These are phyloP conservation scores for Hemerocallis citrina DNA, from an alignment of 106 monocot species.

Conservation along the genomic window DNA sequence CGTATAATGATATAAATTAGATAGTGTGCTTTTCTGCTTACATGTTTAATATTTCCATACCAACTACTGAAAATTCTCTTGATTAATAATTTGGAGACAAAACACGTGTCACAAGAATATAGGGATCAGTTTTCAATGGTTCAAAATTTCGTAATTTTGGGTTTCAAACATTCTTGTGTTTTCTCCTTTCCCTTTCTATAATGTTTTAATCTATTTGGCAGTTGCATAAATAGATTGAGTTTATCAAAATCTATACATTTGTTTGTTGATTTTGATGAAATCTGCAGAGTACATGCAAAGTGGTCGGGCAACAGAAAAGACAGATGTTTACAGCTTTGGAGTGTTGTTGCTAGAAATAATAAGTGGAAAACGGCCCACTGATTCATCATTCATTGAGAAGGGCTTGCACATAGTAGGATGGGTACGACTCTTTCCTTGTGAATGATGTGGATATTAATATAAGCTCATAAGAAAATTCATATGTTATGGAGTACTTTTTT, in stretches of 20 bases:
- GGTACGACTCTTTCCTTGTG: conserved; percentile 36
- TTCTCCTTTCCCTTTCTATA: not conserved
- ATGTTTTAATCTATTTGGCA: not conserved
- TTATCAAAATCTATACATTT: not conserved
- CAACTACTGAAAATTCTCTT: too few relatives aligned
- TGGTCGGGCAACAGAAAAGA: conserved; percentile 93
- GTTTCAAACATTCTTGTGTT: not conserved
- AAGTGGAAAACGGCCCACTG: conserved; percentile 93
- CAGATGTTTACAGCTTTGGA: conserved; percentile 98
- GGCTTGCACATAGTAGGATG: conserved; percentile 97
- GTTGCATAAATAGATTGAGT: not conserved
- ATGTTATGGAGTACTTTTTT: not conserved
- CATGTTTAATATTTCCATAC: too few relatives aligned
- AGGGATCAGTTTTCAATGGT: too few relatives aligned
- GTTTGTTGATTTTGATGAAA: not conserved
- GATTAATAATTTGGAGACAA: too few relatives aligned
- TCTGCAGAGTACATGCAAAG: conserved; percentile 95
- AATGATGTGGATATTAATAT: too few relatives aligned
- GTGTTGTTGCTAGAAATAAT: conserved; percentile 88
- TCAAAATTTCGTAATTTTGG: not conserved
- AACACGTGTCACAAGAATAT: too few relatives aligned
- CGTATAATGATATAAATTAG: too few relatives aligned
- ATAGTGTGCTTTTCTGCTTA: too few relatives aligned
- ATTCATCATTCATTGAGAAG: conserved; percentile 92
- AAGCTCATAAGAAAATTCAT: too few relatives aligned